Evolutionary conservation across 106 monocot genomes (phyloP).

Genomic region (Amphibolis antarctica): DNA sequence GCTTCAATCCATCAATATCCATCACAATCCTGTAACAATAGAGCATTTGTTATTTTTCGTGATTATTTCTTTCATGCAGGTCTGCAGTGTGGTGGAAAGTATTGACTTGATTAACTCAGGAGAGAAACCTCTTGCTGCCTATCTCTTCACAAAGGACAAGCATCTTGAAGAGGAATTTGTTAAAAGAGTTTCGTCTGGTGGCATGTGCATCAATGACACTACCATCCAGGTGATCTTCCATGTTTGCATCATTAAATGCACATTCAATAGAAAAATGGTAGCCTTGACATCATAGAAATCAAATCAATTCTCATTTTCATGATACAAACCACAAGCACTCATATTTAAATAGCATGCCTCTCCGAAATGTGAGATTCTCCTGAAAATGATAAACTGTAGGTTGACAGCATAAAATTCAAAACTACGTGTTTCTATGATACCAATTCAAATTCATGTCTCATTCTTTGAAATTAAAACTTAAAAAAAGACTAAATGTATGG

Average conservation of each 20-base stretch:
- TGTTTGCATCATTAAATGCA: conserved; percentile 49
- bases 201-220: conserved; percentile 32
- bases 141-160: conserved; percentile 37
- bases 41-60: neutral
- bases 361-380: too few relatives aligned
- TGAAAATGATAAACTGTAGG: too few relatives aligned
- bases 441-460: too few relatives aligned
- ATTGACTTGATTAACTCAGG: conserved; percentile 22
- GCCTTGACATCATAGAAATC: too few relatives aligned
- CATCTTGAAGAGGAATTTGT: conserved; percentile 24
- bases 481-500: too few relatives aligned
- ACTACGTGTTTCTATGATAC: too few relatives aligned
- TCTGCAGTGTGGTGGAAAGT: conserved; percentile 23
- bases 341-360: too few relatives aligned
- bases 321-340: too few relatives aligned
- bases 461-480: too few relatives aligned
- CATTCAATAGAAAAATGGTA: conserved; percentile 14
- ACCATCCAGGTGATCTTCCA: conserved; percentile 23
- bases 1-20: neutral
- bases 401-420: too few relatives aligned
- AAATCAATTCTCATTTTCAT: too few relatives aligned
- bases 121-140: conserved; percentile 34
- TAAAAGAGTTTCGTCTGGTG: conserved; percentile 10
- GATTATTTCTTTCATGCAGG: conserved; percentile 6
- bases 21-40: too few relatives aligned